Conservation (phyloP, 2,329 filamentous ascomycete genomes). For the Sporothrix protearum region DNA sequence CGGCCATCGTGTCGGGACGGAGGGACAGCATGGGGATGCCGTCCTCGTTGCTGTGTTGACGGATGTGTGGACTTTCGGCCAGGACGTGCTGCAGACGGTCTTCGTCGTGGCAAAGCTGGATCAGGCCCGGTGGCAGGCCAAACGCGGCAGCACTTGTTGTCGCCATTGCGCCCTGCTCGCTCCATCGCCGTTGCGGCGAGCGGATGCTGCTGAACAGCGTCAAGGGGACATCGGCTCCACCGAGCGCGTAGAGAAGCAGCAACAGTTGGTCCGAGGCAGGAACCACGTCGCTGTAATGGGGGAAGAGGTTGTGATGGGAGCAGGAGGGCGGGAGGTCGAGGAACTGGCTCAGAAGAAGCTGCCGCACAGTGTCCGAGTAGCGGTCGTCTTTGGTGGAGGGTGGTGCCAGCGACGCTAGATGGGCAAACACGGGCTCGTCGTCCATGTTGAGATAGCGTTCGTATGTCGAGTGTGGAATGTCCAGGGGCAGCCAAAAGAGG, state of each 20-base stretch:
- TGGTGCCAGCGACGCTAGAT: conserved; percentile 30
- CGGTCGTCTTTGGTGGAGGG: conserved; percentile 14
- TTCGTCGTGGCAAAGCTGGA: background rate
- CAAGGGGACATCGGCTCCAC: conserved; percentile 28
- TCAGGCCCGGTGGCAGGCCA: conserved; percentile 26
- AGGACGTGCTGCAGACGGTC: background rate
- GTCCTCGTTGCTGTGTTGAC: background rate
- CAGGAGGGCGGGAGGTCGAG: background rate
- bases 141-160: conserved; percentile 29
- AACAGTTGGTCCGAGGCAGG: conserved; percentile 30
- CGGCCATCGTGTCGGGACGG: background rate
- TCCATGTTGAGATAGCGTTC: conserved; percentile 38
- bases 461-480: conserved; percentile 37
- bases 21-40: background rate
- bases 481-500: conserved; percentile 36
- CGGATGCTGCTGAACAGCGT: conserved; percentile 30
- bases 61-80: background rate
- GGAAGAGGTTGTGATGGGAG: conserved; percentile 29
- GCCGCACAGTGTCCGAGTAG: conserved; percentile 30
- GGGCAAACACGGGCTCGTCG: conserved; percentile 34
- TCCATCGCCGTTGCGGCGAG: conserved; percentile 31
- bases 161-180: conserved; percentile 31
- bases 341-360: conserved; percentile 28
- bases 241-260: conserved; percentile 31
- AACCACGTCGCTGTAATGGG: conserved; percentile 32